phyloP scores from a whole-genome alignment of 2,329 filamentous ascomycete species.

The Paramyrothecium sp. region DNA sequence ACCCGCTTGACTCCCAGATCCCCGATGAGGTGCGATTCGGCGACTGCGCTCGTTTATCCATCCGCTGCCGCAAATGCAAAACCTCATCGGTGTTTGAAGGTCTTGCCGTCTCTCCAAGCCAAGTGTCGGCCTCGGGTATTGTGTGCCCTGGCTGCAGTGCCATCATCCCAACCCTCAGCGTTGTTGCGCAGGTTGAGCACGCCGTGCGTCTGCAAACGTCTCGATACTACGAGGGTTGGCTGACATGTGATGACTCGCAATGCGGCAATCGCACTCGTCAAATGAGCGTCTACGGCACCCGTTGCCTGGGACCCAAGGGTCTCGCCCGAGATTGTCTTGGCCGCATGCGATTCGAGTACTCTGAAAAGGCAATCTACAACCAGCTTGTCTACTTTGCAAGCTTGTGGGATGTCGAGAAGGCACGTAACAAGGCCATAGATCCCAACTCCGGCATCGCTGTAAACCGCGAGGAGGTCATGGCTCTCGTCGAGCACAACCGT shows the following conservation, averaged over 20 bases:
- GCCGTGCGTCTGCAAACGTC: constrained; percentile 77
- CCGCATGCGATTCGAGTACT: constrained; percentile 83
- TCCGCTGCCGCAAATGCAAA: constrained; percentile 83
- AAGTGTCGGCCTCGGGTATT: constrained; percentile 72
- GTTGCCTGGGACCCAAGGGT: constrained; percentile 84
- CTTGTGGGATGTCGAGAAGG: constrained; percentile 88
- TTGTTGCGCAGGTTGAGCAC: constrained; percentile 84
- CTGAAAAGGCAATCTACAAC: constrained; percentile 90
- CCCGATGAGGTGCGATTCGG: constrained; percentile 88
- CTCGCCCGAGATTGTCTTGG: constrained; percentile 82
- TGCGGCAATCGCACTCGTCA: constrained; percentile 87
- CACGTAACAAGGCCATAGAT: constrained; percentile 51
- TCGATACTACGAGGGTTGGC: constrained; percentile 89
- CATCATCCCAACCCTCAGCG: constrained; percentile 65
- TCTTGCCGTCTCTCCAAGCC: constrained; percentile 54
- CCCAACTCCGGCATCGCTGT: constrained; percentile 38
- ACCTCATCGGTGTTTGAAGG: constrained; percentile 73
- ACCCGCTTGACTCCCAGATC: constrained; percentile 91
- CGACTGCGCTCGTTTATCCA: constrained; percentile 70
- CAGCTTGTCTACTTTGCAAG: constrained; percentile 85
- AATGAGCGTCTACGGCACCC: constrained; percentile 87
- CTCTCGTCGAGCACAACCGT: constrained; percentile 80
- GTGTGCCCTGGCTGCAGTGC: constrained; percentile 69
- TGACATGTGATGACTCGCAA: constrained; percentile 84
- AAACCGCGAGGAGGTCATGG: constrained; percentile 64